These are phyloP conservation scores for Penicillium sp. DNA, from an alignment of 2,329 filamentous ascomycete genomes.

Conservation along the genomic window DNA sequence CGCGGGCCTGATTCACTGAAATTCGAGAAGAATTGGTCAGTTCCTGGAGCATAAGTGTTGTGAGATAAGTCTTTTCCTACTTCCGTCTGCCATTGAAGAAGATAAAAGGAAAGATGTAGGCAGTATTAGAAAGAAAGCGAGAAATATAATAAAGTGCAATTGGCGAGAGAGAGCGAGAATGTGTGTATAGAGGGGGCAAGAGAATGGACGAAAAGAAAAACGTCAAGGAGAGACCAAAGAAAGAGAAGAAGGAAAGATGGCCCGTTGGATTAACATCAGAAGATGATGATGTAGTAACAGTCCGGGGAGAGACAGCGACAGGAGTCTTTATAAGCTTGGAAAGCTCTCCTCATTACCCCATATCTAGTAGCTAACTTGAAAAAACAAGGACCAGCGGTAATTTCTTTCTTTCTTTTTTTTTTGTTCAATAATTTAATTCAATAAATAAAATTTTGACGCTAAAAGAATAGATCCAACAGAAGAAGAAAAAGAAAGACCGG, in stretches of 20 bases:
- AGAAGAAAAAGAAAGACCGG: slow-evolving; percentile 9
- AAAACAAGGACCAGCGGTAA: neutral
- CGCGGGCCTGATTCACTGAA: slow-evolving; percentile 66
- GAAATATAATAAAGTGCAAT: neutral
- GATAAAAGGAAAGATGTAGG: neutral
- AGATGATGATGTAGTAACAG: slow-evolving; percentile 11
- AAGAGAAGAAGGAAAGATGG: slow-evolving; percentile 7
- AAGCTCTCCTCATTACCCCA: slow-evolving; percentile 17
- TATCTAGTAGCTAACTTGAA: slow-evolving; percentile 12
- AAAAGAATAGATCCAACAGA: slow-evolving; percentile 8
- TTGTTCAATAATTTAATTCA: neutral
- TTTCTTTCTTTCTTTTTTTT: neutral
- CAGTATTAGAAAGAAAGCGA: slow-evolving; percentile 4
- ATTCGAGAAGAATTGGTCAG: slow-evolving; percentile 12
- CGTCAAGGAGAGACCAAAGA: neutral
- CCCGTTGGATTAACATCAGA: slow-evolving; percentile 6
- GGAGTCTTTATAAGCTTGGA: slow-evolving; percentile 15
- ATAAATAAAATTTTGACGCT: neutral
- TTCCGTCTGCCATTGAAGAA: slow-evolving; percentile 58
- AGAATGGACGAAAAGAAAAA: slow-evolving; percentile 7
- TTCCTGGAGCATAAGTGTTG: neutral
- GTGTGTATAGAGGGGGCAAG: slow-evolving; percentile 4
- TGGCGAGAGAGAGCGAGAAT: neutral
- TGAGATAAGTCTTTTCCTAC: slow-evolving; percentile 48
- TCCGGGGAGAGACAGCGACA: slow-evolving; percentile 2